phyloP scores from a whole-genome alignment of 139 green algal species.

The Tetradesmus obliquus region DNA sequence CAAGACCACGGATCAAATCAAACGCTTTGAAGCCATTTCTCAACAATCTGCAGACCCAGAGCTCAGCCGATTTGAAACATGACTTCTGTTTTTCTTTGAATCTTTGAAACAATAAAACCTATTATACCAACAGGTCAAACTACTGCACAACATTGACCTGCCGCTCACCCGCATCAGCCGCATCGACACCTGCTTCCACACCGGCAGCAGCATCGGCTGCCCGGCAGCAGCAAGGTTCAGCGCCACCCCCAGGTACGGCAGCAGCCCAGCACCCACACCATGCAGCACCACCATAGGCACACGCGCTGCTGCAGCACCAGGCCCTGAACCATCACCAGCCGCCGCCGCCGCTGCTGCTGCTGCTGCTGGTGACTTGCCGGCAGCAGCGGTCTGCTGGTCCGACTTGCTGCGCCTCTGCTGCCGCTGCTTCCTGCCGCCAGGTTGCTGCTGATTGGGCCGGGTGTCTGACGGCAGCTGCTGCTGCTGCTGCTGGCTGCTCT shows the following conservation, averaged over 20 bases:
- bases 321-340: neutral
- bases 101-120: too few relatives aligned
- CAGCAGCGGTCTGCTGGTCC: neutral
- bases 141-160: too few relatives aligned
- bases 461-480: neutral
- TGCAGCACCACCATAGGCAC: slow-evolving; percentile 33
- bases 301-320: neutral
- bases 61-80: too few relatives aligned
- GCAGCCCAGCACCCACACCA: slow-evolving; percentile 41
- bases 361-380: neutral
- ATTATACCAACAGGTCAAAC: too few relatives aligned
- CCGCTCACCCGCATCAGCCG: slow-evolving; percentile 3
- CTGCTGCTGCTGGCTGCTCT: neutral
- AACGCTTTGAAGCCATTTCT: too few relatives aligned
- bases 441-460: neutral
- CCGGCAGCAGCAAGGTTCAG: slow-evolving; percentile 21
- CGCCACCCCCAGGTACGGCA: slow-evolving; percentile 39
- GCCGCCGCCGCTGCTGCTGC: neutral
- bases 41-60: too few relatives aligned
- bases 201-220: slow-evolving; percentile 32
- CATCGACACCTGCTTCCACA: slow-evolving; percentile 40
- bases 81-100: too few relatives aligned
- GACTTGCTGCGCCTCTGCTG: neutral
- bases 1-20: neutral
- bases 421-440: slow-evolving; percentile 6